Evolutionary conservation across 371 early-diverging fungal genomes (phyloP), one percentile per base, ranked within the genome.

Genomic region (Catenaria anguillulae): DNA sequence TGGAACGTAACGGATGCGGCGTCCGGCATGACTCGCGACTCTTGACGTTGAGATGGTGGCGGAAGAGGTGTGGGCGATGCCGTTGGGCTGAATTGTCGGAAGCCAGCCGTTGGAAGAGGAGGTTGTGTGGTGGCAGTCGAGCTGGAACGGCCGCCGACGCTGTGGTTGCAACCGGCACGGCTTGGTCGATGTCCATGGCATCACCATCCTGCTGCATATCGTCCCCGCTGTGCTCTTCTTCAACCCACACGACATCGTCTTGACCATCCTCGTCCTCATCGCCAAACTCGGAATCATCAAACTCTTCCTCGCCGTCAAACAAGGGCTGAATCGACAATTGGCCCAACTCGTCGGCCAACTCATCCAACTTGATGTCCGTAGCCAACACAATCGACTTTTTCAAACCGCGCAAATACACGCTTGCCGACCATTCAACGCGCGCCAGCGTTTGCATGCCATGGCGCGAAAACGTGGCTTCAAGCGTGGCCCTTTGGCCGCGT

Each of bases 321-420:
- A 4, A 21, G 23, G n/a, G 46, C 10, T 46, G 8, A 6, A 26
- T 8, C 8, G 1, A 10, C 13, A 29, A 15, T 2, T 21, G 6
- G 21, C 8, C 29, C 8, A 24, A 1, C 31, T 26, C 29, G 17
- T 50, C 52, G 15, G 12, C 29, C 8, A 29, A 23, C 34, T 33
- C 55, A n/a, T 55, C 55, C 17, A 35, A 35, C 33, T 33, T 8
- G 8, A 55, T 23, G n/a, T 55, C 55, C 34, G 55, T 55, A 26
- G 13, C 55, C n/a, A 55, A 23, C 12, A 35, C n/a, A 13, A 55
- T 10, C 34, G 33, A 33, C 55, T 55, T 55, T 33, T 17, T 13
- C 52, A 55, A 10, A 23, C 55, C 55, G 24, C 55, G 55, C 55
- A 55, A 17, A 23, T 33, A n/a, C 33, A 55, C 55, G 17, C 34